Conservation (phyloP, 148 eudicot species). For the Fallopia convolvulus region DNA sequence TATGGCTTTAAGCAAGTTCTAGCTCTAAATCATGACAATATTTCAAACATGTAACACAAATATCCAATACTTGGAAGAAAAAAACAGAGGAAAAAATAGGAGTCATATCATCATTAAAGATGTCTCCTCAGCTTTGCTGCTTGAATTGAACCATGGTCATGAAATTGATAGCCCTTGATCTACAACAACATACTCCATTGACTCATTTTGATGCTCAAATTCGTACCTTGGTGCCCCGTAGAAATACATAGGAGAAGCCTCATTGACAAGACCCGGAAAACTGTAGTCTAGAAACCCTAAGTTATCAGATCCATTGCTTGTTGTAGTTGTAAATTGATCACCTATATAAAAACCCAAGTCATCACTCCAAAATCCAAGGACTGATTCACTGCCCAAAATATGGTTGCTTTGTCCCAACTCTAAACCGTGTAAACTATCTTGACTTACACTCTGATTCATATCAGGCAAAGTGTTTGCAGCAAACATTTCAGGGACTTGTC, state of each 20-base stretch:
- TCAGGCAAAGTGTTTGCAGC: conserved; percentile 24
- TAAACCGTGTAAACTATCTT: conserved; percentile 21
- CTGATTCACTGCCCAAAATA: conserved; percentile 23
- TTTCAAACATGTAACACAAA: not conserved
- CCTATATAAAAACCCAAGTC: conserved; percentile 35
- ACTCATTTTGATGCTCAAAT: conserved; percentile 46
- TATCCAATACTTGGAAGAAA: not conserved
- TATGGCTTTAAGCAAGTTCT: not conserved
- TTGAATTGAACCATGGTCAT: conserved; percentile 16
- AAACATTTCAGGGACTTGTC: not conserved
- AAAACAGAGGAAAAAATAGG: not conserved
- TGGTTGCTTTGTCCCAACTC: conserved; percentile 32
- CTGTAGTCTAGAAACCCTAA: conserved; percentile 27
- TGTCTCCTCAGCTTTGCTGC: not conserved
- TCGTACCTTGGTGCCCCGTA: conserved; percentile 44
- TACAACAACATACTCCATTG: conserved; percentile 51
- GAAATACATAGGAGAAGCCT: conserved; percentile 29
- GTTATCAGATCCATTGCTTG: conserved; percentile 31
- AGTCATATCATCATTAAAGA: not conserved
- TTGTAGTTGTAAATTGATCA: conserved; percentile 24
- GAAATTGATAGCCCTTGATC: conserved; percentile 67
- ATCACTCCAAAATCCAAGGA: conserved; percentile 30
- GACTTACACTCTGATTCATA: conserved; percentile 26
- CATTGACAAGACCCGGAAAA: conserved; percentile 34
- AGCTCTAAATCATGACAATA: not conserved